A percentile compares a stretch with the other conserved stretches of the same genome.
These are phyloP conservation scores for Tricholoma sp. DNA, from an alignment of 768 basidiomycete genomes.

Conservation along the genomic window DNA sequence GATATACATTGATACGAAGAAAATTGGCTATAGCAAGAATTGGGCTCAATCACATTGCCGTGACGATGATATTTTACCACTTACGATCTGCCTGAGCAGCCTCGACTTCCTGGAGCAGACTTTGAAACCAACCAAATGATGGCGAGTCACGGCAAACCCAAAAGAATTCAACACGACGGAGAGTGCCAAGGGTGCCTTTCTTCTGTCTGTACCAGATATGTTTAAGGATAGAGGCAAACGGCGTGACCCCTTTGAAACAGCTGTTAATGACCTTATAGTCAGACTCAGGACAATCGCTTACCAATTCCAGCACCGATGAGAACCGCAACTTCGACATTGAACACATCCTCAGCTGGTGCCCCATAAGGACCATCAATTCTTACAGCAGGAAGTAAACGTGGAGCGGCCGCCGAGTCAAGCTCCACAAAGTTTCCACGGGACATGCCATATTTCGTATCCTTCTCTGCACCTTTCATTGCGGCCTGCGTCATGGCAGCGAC, in stretches of 20 bases:
- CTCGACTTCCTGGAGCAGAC: conserved; percentile 82
- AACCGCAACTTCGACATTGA: conserved; percentile 81
- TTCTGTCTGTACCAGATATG: conserved; percentile 94
- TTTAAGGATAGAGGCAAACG: conserved; percentile 92
- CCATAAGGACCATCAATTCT: conserved; percentile 91
- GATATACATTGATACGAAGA: conserved; percentile 85
- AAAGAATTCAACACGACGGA: conserved; percentile 90
- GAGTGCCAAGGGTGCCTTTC: conserved; percentile 66
- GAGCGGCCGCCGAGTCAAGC: conserved; percentile 47
- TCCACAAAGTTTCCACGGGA: conserved; percentile 79
- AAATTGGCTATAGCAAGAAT: conserved; percentile 65
- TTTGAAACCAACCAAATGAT: conserved; percentile 98
- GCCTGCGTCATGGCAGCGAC: conserved; percentile 75
- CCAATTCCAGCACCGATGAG: conserved; percentile 93
- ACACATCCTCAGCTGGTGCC: conserved; percentile 89
- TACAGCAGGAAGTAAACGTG: conserved; percentile 57
- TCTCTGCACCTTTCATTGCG: conserved; percentile 73
- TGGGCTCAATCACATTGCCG: conserved; percentile 2
- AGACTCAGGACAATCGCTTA: conserved; percentile 25
- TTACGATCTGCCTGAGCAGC: conserved; percentile 83
- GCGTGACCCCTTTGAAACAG: conserved; percentile 66
- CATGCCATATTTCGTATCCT: conserved; percentile 39
- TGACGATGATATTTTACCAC: conserved; percentile 23
- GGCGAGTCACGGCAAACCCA: conserved; percentile 93
- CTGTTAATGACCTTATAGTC: neutral